A percentile compares a stretch with the other conserved stretches of the same genome.
Evolutionary conservation across 2,329 filamentous ascomycete species (phyloP).

Genomic region (Stenocarpella maydis): DNA sequence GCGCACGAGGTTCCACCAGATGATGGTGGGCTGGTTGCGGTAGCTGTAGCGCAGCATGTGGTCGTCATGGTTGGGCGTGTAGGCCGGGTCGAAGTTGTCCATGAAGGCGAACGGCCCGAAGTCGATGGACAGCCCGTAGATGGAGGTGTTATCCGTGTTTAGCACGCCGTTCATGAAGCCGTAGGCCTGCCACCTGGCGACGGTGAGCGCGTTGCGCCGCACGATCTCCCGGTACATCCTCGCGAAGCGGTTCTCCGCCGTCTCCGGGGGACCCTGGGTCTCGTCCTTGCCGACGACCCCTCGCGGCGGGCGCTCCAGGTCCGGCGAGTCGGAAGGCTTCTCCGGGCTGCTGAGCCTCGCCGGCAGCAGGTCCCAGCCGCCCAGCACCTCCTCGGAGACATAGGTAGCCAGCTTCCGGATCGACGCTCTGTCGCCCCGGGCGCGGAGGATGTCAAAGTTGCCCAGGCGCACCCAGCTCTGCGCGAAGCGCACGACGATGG

Average conservation of each 20-base stretch:
- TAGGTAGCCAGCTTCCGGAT: conserved; percentile 82
- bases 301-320: conserved; percentile 50
- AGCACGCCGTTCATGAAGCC: conserved; percentile 99
- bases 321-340: conserved; percentile 54
- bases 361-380: conserved; percentile 86
- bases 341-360: conserved; percentile 62
- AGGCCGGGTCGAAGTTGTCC: conserved; percentile 93
- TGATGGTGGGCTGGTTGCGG: conserved; percentile 91
- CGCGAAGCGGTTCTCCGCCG: conserved; percentile 85
- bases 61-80: conserved; percentile 98
- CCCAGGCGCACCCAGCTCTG: conserved; percentile 91
- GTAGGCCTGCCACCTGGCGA: conserved; percentile 96
- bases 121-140: conserved; percentile 88
- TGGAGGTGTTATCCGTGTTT: conserved; percentile 96
- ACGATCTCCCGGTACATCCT: conserved; percentile 88
- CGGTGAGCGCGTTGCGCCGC: conserved; percentile 84
- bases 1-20: conserved; percentile 98
- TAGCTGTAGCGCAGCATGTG: conserved; percentile 87
- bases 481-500: conserved; percentile 91
- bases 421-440: conserved; percentile 78
- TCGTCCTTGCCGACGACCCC: conserved; percentile 61
- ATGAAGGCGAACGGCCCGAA: conserved; percentile 98
- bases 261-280: conserved; percentile 72
- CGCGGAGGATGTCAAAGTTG: conserved; percentile 92
- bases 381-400: conserved; percentile 85